Evolutionary conservation across 2,329 filamentous ascomycete species (phyloP).

Genomic region (Colletotrichum tropicale): DNA sequence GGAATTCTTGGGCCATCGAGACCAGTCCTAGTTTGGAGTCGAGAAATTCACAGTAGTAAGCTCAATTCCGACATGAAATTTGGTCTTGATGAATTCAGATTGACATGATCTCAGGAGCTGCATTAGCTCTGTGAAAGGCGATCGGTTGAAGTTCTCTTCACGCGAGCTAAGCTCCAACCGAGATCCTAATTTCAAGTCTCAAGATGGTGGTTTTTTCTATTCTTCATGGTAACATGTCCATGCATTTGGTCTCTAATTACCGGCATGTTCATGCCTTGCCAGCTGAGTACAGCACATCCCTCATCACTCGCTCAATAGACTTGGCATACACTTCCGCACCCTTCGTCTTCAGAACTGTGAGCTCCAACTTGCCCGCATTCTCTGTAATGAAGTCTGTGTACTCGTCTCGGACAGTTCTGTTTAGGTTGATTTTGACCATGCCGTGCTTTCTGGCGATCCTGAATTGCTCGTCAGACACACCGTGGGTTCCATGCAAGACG

Average conservation of each 20-base stretch:
- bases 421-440: background rate
- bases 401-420: background rate
- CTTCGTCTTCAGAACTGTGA: background rate
- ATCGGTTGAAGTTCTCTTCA: background rate
- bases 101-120: background rate
- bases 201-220: too few relatives aligned
- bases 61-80: background rate
- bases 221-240: background rate
- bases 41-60: background rate
- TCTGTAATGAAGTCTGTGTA: background rate
- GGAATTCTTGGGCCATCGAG: background rate
- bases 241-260: background rate
- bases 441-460: background rate
- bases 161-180: background rate
- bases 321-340: background rate
- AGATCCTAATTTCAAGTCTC: too few relatives aligned
- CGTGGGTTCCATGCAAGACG: background rate
- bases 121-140: background rate
- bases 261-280: background rate
- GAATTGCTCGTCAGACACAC: background rate
- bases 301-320: background rate
- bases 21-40: too few relatives aligned
- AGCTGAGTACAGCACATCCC: background rate
- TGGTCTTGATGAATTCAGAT: accelerated
- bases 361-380: background rate